Conservation (phyloP, 2,329 filamentous ascomycete species). For the Nemania sp. region DNA sequence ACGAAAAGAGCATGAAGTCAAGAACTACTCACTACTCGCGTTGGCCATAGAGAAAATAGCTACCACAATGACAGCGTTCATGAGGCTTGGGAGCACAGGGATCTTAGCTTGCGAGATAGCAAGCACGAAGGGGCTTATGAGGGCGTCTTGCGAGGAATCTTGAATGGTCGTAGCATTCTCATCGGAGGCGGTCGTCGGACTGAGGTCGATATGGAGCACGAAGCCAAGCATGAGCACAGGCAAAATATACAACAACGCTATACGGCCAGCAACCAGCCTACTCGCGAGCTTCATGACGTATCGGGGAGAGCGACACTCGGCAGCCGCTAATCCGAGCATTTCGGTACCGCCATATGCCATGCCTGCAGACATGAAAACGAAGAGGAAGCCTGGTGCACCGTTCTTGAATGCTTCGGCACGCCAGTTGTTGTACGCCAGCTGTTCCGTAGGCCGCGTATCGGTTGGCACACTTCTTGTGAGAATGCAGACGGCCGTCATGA, state of each 20-base stretch:
- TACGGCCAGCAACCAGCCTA: conserved; percentile 56
- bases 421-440: conserved; percentile 64
- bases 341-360: conserved; percentile 61
- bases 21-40: conserved; percentile 51
- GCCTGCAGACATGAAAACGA: conserved; percentile 59
- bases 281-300: conserved; percentile 55
- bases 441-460: conserved; percentile 57
- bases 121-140: conserved; percentile 34
- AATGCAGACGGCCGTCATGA: conserved; percentile 66
- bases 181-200: background rate
- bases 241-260: conserved; percentile 56
- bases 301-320: conserved; percentile 56
- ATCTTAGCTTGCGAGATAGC: conserved; percentile 41
- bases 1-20: background rate
- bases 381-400: conserved; percentile 57
- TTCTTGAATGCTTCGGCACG: conserved; percentile 59
- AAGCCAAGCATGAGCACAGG: conserved; percentile 53
- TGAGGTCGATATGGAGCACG: conserved; percentile 48
- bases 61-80: conserved; percentile 54
- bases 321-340: conserved; percentile 58
- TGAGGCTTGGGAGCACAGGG: conserved; percentile 47
- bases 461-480: conserved; percentile 62
- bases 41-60: conserved; percentile 55
- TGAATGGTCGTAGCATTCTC: background rate
- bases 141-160: background rate